Conservation (phyloP, 2,329 filamentous ascomycete genomes). For the Aspergillus aculeatinus region DNA sequence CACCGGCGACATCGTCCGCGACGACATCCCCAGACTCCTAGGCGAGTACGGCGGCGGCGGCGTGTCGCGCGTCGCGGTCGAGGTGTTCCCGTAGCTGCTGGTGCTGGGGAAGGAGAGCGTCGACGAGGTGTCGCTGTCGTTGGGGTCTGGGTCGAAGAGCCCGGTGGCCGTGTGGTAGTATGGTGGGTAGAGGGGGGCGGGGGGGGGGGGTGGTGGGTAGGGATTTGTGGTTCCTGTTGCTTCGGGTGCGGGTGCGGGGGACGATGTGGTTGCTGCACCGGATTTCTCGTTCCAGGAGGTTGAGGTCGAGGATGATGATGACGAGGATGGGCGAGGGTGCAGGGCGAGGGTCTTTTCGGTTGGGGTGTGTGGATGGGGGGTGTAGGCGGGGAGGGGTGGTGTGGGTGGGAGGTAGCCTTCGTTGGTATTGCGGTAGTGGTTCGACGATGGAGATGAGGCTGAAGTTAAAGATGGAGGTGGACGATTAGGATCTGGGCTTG, state of each 20-base stretch:
- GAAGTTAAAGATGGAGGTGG: neutral
- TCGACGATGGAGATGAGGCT: conserved; percentile 2
- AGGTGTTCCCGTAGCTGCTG: conserved; percentile 45
- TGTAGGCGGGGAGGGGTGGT: conserved; percentile 43
- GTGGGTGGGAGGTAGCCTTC: conserved; percentile 32
- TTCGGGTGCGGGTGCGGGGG: conserved; percentile 5
- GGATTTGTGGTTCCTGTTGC: conserved; percentile 31
- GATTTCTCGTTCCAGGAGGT: neutral
- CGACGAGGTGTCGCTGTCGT: conserved; percentile 42
- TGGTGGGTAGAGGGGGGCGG: neutral
- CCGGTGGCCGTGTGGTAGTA: conserved; percentile 1
- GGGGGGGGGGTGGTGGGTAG: neutral
- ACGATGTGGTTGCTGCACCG: neutral
- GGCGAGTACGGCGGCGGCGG: conserved; percentile 45
- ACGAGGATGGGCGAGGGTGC: conserved; percentile 33
- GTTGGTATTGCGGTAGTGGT: neutral
- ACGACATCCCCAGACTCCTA: conserved; percentile 3
- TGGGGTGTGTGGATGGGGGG: conserved; percentile 38
- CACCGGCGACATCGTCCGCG: conserved; percentile 22
- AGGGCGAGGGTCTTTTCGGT: conserved; percentile 42
- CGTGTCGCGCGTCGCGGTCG: conserved; percentile 44
- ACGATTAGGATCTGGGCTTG: conserved; percentile 18
- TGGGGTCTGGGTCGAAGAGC: conserved; percentile 6
- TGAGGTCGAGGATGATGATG: conserved; percentile 12
- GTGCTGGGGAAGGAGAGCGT: conserved; percentile 42